Base-by-base conservation (phyloP, 2,329 filamentous ascomycete species). In the Helotiales sp. region DNA sequence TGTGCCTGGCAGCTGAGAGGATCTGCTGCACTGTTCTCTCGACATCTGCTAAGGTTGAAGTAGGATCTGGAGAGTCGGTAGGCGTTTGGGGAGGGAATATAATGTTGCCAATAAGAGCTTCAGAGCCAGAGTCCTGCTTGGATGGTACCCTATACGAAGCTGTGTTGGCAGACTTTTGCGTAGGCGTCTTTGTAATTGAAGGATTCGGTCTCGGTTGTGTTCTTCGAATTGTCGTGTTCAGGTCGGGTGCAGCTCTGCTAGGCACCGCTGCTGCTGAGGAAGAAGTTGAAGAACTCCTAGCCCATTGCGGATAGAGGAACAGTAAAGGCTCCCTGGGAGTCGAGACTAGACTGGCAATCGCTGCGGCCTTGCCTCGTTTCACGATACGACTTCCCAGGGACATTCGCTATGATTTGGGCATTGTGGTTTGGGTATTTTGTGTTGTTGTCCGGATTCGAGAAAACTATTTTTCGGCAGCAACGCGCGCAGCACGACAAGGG, bases 241-340 rank as follows among this genome's bases (percentile, higher is more conserved):
- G 29, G 10, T 27, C 24, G 6, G 22, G 15, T 27, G 15, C 3
- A 27, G 12, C 24, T 29, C 22, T 47, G 42, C 15, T 47, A 24
- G 24, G 8, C 15, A 13, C 19, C 22, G 46, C 46, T 36, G 46
- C 22, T 17, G 22, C n/a, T 40, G 54, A 12, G 25, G 33, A 58
- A 34, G 49, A 27, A 10, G 55, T 55, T 24, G 70, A 58, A 31
- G 61, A 62, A 47, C 70, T 70, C 13, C 71, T 65, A 56, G 70
- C 67, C 72, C 73, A 76, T 61, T 68, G 71, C 52, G 76, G 76
- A 63, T 78, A 78, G 33, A 78, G 74, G 58, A 78, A 78, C 15
- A 75, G 69, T 46, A 78, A 66, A 59, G 75, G 75, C 64, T 77
- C 75, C 65, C 74, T 71, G 60, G 73, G 63, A 65, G 70, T 66